Conservation (phyloP, 192 early-diverging fungal species). For the Backusella tuberculispora region DNA sequence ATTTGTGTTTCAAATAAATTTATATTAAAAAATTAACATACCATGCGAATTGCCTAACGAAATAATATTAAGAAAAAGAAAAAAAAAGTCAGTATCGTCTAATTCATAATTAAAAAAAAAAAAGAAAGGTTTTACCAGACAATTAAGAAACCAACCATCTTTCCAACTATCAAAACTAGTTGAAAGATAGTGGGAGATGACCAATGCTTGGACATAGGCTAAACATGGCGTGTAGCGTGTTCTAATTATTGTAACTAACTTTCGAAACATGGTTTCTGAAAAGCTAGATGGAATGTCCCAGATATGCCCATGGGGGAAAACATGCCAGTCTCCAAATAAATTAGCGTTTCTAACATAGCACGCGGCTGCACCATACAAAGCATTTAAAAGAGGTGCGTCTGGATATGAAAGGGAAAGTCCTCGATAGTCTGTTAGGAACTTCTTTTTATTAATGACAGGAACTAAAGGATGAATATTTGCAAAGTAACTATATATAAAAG, state of each 20-base stretch:
- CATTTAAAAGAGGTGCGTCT: slow-evolving; percentile 29
- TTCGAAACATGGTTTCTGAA: slow-evolving; percentile 31
- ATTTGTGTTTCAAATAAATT: background rate
- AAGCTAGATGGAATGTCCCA: slow-evolving; percentile 31
- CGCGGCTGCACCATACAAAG: slow-evolving; percentile 36
- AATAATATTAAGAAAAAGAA: background rate
- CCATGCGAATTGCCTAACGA: slow-evolving; percentile 60
- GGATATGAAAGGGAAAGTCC: slow-evolving; percentile 24
- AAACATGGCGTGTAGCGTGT: slow-evolving; percentile 31
- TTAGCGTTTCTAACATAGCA: slow-evolving; percentile 34
- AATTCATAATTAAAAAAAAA: background rate
- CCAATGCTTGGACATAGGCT: slow-evolving; percentile 31
- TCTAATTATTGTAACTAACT: slow-evolving; percentile 21
- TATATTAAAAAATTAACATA: background rate
- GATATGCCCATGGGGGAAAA: slow-evolving; percentile 2
- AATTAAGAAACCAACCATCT: slow-evolving; percentile 33
- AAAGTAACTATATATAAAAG: slow-evolving; percentile 59
- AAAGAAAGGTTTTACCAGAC: slow-evolving; percentile 5
- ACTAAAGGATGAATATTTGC: slow-evolving; percentile 69
- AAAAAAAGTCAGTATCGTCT: background rate
- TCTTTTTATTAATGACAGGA: slow-evolving; percentile 66
- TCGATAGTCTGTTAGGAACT: slow-evolving; percentile 55
- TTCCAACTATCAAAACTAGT: slow-evolving; percentile 27
- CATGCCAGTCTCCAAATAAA: slow-evolving; percentile 18
- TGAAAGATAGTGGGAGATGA: slow-evolving; percentile 34